Percentiles rank a stretch among this genome's conserved stretches.
Evolutionary conservation across 73 alveolate species (phyloP).

Genomic region (Diophrys appendiculata): DNA sequence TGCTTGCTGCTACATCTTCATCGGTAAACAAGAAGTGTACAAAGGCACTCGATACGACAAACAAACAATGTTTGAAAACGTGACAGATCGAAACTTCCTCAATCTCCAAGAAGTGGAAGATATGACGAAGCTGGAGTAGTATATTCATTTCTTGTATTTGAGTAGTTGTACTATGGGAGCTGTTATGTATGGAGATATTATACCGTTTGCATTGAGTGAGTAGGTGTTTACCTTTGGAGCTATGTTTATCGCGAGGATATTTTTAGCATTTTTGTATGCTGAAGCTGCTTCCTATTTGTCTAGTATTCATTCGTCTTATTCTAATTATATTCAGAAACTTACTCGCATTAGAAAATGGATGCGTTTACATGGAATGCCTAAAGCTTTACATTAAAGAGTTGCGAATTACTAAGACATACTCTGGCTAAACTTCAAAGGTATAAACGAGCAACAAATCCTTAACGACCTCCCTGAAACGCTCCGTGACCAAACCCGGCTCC

Average conservation of each 20-base stretch:
- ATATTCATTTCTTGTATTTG: constrained; percentile 44
- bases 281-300: constrained; percentile 51
- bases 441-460: constrained; percentile 54
- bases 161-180: constrained; percentile 54
- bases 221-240: constrained; percentile 34
- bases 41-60: constrained; percentile 38
- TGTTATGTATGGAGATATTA: constrained; percentile 57
- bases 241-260: constrained; percentile 46
- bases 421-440: constrained; percentile 64
- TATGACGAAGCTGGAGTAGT: constrained; percentile 22
- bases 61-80: constrained; percentile 14
- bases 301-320: constrained; percentile 33
- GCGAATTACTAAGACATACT: constrained; percentile 27
- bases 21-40: constrained; percentile 33
- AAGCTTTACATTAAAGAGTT: constrained; percentile 33
- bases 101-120: constrained; percentile 9
- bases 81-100: constrained; percentile 9
- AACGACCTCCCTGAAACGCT: constrained; percentile 56
- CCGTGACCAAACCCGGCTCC: constrained; percentile 21
- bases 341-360: constrained; percentile 32
- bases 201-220: constrained; percentile 59
- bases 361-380: constrained; percentile 28
- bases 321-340: constrained; percentile 29
- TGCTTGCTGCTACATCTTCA: constrained; percentile 45
- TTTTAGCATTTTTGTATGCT: constrained; percentile 59